Base-by-base conservation (phyloP, 495 filamentous ascomycete species). In the Aspergillus diversus region DNA sequence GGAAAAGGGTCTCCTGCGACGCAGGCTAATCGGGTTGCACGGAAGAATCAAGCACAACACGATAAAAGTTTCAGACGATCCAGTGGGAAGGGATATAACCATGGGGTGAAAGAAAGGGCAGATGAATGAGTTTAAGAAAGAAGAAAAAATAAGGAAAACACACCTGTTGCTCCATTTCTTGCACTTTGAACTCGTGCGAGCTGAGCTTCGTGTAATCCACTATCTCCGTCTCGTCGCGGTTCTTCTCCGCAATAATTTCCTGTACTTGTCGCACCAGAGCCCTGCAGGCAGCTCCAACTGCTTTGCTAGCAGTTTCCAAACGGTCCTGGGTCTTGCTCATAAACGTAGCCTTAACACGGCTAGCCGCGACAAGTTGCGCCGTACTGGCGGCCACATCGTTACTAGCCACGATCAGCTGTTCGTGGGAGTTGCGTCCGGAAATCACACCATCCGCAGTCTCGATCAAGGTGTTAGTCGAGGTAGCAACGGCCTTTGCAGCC, bases 91-190 rank as follows among this genome's bases (percentile, higher is more conserved):
- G n/a, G n/a, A n/a, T n/a, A n/a, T n/a, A n/a, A n/a, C n/a, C n/a
- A n/a, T n/a, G n/a, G n/a, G n/a, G n/a, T n/a, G n/a, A n/a, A n/a
- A n/a, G n/a, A n/a, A n/a, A n/a, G n/a, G 8, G 39, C 39, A 43
- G 4, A 15, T 15, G 2, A 43, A 4, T 43, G 39, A 15, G 39
- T 27, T 27, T 27, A 27, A 27, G n/a, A 15, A 63, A 66, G 55
- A 60, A 66, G 16, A 63, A 54, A 21, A 49, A 54, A 59, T 34
- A 59, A 17, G n/a, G 4, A 55, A 46, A 60, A 85, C 87, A 65
- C 82, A 97, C 93, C 91, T 99, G 96, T 75, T 99, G 96, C 80
- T 99, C 94, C 96, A 99, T 99, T 82, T 99, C 93, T 70, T 89
- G 84, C 13, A 97, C 92, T 81, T 99, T 99, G 83, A 99, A 97